phyloP scores from a whole-genome alignment of 2,329 filamentous ascomycete species.

The Aureobasidium mangrovei region DNA sequence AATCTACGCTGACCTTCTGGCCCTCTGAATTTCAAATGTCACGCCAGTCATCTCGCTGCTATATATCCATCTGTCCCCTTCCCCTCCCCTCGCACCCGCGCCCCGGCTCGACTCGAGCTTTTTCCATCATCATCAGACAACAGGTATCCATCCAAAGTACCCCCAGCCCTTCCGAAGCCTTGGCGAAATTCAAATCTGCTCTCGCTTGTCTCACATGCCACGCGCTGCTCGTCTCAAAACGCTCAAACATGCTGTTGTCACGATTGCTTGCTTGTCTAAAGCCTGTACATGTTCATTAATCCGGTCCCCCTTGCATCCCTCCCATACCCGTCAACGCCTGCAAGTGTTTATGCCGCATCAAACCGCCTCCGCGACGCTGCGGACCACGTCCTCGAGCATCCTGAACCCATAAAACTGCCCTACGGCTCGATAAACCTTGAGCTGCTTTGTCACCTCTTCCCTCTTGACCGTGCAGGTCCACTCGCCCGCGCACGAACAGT shows the following conservation, averaged over 20 bases:
- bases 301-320: not conserved
- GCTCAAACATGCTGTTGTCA: not conserved
- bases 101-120: not conserved
- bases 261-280: not conserved
- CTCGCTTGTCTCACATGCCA: constrained; percentile 12
- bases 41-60: constrained; percentile 1
- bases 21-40: not conserved
- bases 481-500: constrained; percentile 82
- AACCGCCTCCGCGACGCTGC: constrained; percentile 14
- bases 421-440: constrained; percentile 66
- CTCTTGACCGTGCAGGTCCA: constrained; percentile 68
- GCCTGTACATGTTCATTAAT: not conserved
- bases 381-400: constrained; percentile 69
- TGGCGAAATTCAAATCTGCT: constrained; percentile 11
- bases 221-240: constrained; percentile 1
- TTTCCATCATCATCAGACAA: not conserved
- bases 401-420: constrained; percentile 69
- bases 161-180: not conserved
- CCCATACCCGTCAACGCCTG: not conserved
- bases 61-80: not conserved
- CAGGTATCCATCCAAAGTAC: not conserved
- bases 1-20: constrained; percentile 3
- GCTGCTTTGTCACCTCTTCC: constrained; percentile 53
- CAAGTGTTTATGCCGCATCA: not conserved
- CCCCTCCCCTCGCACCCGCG: not conserved